These are phyloP conservation scores for Erysimum cheiranthoides DNA, from an alignment of 345 rosid species.

Conservation along the genomic window DNA sequence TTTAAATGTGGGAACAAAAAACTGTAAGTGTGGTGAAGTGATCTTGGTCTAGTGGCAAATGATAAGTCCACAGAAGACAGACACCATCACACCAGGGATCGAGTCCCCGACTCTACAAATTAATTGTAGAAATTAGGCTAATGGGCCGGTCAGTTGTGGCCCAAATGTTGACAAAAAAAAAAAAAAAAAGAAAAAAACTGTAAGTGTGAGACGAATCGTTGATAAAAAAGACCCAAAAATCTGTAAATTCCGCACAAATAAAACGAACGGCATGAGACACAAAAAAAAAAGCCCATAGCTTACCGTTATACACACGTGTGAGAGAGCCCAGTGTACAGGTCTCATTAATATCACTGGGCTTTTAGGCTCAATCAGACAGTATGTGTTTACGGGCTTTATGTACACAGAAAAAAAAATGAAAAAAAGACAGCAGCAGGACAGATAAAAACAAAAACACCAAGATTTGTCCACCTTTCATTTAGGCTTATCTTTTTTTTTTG, in stretches of 20 bases:
- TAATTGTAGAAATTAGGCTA: no score
- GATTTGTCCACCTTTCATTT: conserved; percentile 27
- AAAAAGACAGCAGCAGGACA: background rate
- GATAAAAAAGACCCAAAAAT: background rate
- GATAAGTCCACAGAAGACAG: no score
- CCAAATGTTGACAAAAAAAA: no score
- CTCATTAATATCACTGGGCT: background rate
- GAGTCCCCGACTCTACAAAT: no score
- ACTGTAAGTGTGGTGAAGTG: no score
- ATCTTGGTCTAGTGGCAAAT: no score
- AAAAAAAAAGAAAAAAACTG: no score
- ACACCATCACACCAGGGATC: no score
- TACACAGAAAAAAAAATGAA: background rate
- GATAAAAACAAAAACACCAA: conserved; percentile 21
- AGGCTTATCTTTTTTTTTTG: no score
- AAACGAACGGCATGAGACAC: background rate
- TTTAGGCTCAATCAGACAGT: background rate
- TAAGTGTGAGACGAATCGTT: background rate
- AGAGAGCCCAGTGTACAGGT: background rate
- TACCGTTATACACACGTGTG: background rate
- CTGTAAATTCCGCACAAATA: background rate
- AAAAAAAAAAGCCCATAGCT: no score
- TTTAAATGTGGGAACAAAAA: no score
- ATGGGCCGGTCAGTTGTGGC: no score
- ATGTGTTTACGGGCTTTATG: background rate